phyloP scores from a whole-genome alignment of 371 early-diverging fungal genomes.

The Quaeritorhiza haematococci region DNA sequence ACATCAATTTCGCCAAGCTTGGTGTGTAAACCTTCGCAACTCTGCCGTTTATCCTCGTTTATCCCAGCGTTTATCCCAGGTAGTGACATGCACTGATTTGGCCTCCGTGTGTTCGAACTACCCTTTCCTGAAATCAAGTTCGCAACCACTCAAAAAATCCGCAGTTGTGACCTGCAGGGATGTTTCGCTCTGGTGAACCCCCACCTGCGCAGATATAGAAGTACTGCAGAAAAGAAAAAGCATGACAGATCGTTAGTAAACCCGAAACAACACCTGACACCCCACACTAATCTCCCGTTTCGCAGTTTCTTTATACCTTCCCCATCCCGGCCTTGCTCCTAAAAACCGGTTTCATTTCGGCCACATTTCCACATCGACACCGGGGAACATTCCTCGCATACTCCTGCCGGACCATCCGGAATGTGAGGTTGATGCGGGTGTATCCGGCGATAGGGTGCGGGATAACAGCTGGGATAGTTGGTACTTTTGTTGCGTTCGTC shows the following conservation, averaged over 20 bases:
- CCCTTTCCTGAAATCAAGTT: no score
- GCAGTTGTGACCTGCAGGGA: conserved; percentile 10
- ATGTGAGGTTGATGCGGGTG: conserved; percentile 55
- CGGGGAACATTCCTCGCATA: conserved; percentile 41
- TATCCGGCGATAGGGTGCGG: conserved; percentile 35
- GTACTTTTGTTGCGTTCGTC: no score
- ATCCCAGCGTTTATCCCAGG: no score
- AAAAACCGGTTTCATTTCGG: not conserved
- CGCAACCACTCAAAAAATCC: conserved; percentile 27
- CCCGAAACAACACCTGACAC: no score
- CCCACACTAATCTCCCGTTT: no score
- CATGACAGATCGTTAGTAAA: no score
- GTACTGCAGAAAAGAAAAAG: conserved; percentile 18
- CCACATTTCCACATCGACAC: conserved; percentile 42
- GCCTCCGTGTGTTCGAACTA: no score
- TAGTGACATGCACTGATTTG: no score
- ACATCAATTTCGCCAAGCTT: no score
- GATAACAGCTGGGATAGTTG: no score
- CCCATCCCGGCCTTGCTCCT: not conserved
- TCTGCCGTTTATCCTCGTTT: no score
- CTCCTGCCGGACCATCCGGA: conserved; percentile 42
- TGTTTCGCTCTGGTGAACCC: conserved; percentile 9
- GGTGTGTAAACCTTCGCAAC: no score
- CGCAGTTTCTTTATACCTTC: not conserved
- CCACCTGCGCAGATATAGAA: conserved; percentile 45